phyloP scores from a whole-genome alignment of 2,329 filamentous ascomycete genomes.

The Cladosporium sp. region DNA sequence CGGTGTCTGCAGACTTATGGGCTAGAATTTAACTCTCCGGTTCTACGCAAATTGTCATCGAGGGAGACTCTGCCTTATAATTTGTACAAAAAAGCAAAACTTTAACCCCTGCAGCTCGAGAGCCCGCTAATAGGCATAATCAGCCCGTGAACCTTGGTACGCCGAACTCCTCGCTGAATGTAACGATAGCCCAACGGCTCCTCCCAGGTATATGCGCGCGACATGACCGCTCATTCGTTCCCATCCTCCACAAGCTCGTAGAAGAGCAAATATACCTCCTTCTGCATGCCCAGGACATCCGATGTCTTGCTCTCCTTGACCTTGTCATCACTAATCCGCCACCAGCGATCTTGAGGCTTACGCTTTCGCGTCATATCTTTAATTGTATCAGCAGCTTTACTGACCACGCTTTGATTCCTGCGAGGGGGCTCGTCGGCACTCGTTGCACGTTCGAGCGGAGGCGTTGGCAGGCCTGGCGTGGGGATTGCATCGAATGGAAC shows the following conservation, averaged over 20 bases:
- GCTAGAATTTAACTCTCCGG: no score
- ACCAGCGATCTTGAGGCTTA: conserved; percentile 74
- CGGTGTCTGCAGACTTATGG: no score
- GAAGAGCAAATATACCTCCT: conserved; percentile 92
- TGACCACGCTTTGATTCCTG: conserved; percentile 3
- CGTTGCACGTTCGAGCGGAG: conserved; percentile 14
- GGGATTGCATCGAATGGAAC: conserved; percentile 27
- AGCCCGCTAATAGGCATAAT: no score
- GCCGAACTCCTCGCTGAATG: conserved; percentile 4
- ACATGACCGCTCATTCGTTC: neutral
- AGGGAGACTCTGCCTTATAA: no score
- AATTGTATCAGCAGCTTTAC: conserved; percentile 3
- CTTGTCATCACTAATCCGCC: conserved; percentile 96
- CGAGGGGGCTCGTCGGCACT: neutral
- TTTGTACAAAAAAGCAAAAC: no score
- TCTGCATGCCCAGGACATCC: conserved; percentile 89
- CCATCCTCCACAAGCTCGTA: conserved; percentile 70
- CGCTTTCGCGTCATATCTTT: conserved; percentile 31
- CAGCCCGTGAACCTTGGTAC: neutral
- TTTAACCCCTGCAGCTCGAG: no score
- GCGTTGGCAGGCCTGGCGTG: conserved; percentile 23
- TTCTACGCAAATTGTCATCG: no score
- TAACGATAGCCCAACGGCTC: neutral
- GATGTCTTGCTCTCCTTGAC: conserved; percentile 89
- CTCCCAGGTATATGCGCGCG: neutral